Percentiles rank a stretch among this genome's conserved stretches.
Evolutionary conservation across 352 stramenopile genomes (phyloP).

Genomic region (Phytophthora sp.): DNA sequence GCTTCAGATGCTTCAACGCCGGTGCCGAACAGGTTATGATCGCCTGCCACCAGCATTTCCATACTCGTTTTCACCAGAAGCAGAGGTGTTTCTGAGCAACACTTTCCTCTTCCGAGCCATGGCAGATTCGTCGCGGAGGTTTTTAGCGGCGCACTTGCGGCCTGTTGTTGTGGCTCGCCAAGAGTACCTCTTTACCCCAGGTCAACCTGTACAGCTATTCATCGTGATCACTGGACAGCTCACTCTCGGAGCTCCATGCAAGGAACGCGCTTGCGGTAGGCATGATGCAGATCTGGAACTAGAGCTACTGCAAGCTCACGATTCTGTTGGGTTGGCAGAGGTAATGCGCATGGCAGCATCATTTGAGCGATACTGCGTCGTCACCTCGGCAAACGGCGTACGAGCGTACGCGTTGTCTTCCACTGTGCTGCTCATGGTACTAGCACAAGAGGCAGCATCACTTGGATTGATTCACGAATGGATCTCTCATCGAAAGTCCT

Average conservation of each 20-base stretch:
- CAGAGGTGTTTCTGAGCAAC: conserved; percentile 37
- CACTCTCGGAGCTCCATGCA: conserved; percentile 28
- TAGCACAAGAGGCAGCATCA: conserved; percentile 44
- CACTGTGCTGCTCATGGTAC: conserved; percentile 31
- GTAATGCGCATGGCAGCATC: conserved; percentile 36
- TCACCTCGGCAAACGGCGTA: conserved; percentile 33
- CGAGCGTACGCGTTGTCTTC: conserved; percentile 46
- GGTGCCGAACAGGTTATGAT: background rate
- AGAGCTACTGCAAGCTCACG: conserved; percentile 56
- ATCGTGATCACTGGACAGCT: conserved; percentile 54
- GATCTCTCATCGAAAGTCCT: conserved; percentile 47
- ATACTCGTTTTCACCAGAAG: conserved; percentile 23
- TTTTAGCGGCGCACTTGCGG: conserved; percentile 51
- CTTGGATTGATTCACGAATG: conserved; percentile 45
- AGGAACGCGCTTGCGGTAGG: conserved; percentile 5
- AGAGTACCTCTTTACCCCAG: conserved; percentile 66
- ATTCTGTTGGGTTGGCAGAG: conserved; percentile 53
- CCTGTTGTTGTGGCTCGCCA: conserved; percentile 33
- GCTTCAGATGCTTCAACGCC: conserved; percentile 25
- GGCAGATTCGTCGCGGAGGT: conserved; percentile 39
- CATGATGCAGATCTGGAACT: conserved; percentile 56
- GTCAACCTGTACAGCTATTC: conserved; percentile 50
- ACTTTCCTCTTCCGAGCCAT: conserved; percentile 57
- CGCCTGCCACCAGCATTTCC: conserved; percentile 11
- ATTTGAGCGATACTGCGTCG: conserved; percentile 59